Evolutionary conservation across 805 yeast species (phyloP).

Genomic region (Clavispora santaluciae): DNA sequence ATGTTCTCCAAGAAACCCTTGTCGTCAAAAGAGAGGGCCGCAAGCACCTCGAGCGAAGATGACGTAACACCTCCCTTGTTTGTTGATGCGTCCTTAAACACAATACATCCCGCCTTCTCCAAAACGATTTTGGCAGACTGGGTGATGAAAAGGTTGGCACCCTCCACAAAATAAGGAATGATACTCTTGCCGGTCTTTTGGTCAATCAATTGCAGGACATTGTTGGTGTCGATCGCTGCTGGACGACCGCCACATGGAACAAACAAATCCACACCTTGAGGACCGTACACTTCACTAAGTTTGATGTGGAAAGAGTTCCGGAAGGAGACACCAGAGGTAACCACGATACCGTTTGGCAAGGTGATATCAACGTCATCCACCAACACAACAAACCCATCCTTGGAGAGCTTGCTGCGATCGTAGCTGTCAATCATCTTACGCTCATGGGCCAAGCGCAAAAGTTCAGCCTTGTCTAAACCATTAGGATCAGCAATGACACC

Average conservation of each 20-base stretch:
- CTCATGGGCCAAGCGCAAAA: conserved; percentile 68
- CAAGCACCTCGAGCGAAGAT: conserved; percentile 90
- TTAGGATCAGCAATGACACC: conserved; percentile 92
- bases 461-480: conserved; percentile 79
- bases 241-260: conserved; percentile 99
- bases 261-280: conserved; percentile 69
- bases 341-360: conserved; percentile 70
- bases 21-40: conserved; percentile 89
- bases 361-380: conserved; percentile 79
- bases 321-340: conserved; percentile 82
- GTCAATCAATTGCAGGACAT: conserved; percentile 68
- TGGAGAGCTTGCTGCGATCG: conserved; percentile 61
- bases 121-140: conserved; percentile 86
- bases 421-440: conserved; percentile 71
- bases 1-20: conserved; percentile 72
- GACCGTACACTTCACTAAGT: conserved; percentile 55
- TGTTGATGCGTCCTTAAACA: conserved; percentile 94
- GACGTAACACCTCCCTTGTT: conserved; percentile 99
- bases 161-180: conserved; percentile 90
- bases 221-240: conserved; percentile 85
- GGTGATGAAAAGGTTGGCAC: conserved; percentile 93
- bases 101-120: conserved; percentile 80
- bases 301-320: conserved; percentile 87
- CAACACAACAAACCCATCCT: conserved; percentile 73
- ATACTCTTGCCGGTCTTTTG: conserved; percentile 67